A percentile compares a stretch with the other conserved stretches of the same genome.
Evolutionary conservation across 495 filamentous ascomycete genomes (phyloP).

Genomic region (Hypoxylon intermedium): DNA sequence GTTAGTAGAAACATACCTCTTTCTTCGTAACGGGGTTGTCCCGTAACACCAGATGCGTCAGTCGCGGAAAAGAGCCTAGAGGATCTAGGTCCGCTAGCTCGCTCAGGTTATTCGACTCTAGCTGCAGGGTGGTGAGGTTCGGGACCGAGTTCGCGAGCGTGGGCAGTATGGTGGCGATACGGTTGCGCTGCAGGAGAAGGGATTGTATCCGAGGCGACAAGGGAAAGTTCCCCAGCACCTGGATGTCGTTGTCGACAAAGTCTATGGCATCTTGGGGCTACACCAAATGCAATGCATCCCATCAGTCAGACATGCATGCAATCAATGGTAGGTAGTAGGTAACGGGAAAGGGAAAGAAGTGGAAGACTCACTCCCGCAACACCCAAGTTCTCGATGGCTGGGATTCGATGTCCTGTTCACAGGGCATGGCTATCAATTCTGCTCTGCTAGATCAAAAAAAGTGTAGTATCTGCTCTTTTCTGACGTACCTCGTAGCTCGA

Average conservation of each 20-base stretch:
- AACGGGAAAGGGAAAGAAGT: constrained; percentile 10
- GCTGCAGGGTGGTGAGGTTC: constrained; percentile 75
- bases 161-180: constrained; percentile 80
- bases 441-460: constrained; percentile 67
- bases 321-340: not conserved
- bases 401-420: constrained; percentile 93
- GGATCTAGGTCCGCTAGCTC: constrained; percentile 89
- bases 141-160: constrained; percentile 75
- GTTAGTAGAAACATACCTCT: constrained; percentile 68
- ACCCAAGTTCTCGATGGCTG: constrained; percentile 96
- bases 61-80: constrained; percentile 67
- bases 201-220: constrained; percentile 84
- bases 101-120: constrained; percentile 76
- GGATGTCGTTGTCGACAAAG: constrained; percentile 97
- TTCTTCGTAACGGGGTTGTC: constrained; percentile 92
- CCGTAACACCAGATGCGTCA: constrained; percentile 81
- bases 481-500: constrained; percentile 99
- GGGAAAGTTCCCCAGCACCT: constrained; percentile 89
- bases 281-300: not conserved
- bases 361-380: constrained; percentile 77
- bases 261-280: constrained; percentile 91
- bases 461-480: constrained; percentile 99
- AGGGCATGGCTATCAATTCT: constrained; percentile 80
- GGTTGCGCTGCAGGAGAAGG: constrained; percentile 88
- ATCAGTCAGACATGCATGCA: too few relatives aligned